These are phyloP conservation scores for Talaromyces sp. DNA, from an alignment of 2,329 filamentous ascomycete genomes.

Conservation along the genomic window DNA sequence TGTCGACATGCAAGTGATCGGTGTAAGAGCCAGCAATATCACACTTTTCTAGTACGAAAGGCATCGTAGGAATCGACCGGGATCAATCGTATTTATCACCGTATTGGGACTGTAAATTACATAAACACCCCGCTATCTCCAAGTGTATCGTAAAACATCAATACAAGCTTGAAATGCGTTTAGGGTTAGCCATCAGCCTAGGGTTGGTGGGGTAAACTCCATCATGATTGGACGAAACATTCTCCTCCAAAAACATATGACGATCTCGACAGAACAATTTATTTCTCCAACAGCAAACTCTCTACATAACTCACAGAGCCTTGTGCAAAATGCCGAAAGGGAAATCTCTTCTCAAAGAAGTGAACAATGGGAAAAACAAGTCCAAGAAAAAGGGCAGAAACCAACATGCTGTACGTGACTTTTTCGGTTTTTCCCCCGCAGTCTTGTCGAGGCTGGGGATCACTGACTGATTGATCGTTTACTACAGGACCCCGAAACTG, in stretches of 20 bases:
- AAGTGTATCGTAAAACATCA: too few relatives aligned
- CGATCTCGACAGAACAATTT: background rate
- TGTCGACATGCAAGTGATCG: too few relatives aligned
- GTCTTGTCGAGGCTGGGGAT: background rate
- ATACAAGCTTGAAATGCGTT: too few relatives aligned
- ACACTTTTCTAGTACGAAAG: too few relatives aligned
- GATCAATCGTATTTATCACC: too few relatives aligned
- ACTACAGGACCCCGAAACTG: slow-evolving; percentile 54
- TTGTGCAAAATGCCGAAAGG: slow-evolving; percentile 36
- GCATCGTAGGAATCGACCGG: too few relatives aligned
- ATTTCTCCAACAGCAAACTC: background rate
- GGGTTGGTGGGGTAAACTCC: background rate
- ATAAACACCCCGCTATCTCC: too few relatives aligned
- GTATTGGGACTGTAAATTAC: too few relatives aligned
- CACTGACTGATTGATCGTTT: background rate
- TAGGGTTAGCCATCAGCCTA: background rate
- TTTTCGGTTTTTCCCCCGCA: background rate
- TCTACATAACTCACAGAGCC: background rate
- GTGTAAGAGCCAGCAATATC: too few relatives aligned
- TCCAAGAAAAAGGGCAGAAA: slow-evolving; percentile 19
- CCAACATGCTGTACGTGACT: slow-evolving; percentile 35
- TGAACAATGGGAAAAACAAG: slow-evolving; percentile 43
- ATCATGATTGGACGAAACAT: background rate
- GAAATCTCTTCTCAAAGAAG: slow-evolving; percentile 40
- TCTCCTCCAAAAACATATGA: slow-evolving; percentile 2